Evolutionary conservation across 495 filamentous ascomycete species (phyloP).

Genomic region (Talaromyces stipitatus): DNA sequence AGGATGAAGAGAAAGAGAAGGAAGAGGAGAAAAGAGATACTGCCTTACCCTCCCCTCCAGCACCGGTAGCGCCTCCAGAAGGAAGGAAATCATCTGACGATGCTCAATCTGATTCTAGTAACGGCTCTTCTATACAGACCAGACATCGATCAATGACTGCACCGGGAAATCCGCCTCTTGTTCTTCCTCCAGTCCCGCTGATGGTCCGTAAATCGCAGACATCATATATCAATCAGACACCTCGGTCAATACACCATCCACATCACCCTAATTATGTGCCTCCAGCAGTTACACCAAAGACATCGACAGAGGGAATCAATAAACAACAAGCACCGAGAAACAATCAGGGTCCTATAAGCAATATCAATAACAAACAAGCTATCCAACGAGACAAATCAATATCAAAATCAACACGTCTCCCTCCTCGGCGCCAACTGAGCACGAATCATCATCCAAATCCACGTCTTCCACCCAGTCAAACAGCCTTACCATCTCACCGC

Average conservation of each 20-base stretch:
- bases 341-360: not conserved
- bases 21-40: constrained; percentile 10
- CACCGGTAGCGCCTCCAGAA: not conserved
- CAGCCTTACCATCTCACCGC: not conserved
- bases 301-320: not conserved
- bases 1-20: constrained; percentile 20
- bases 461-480: not conserved
- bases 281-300: not conserved
- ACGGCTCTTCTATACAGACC: not conserved
- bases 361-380: not conserved
- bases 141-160: constrained; percentile 23
- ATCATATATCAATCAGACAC: constrained; percentile 7
- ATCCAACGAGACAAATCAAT: not conserved
- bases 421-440: not conserved
- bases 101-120: not conserved
- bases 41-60: not conserved
- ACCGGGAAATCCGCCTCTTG: constrained; percentile 20
- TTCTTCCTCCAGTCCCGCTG: constrained; percentile 18
- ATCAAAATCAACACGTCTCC: not conserved
- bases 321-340: not conserved
- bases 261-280: constrained; percentile 21
- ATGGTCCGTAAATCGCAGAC: constrained; percentile 26
- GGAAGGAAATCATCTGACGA: not conserved
- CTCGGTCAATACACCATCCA: constrained; percentile 20
- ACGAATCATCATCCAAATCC: not conserved